phyloP scores from a whole-genome alignment of 2,329 filamentous ascomycete species.

The Curvularia eragrostidis region DNA sequence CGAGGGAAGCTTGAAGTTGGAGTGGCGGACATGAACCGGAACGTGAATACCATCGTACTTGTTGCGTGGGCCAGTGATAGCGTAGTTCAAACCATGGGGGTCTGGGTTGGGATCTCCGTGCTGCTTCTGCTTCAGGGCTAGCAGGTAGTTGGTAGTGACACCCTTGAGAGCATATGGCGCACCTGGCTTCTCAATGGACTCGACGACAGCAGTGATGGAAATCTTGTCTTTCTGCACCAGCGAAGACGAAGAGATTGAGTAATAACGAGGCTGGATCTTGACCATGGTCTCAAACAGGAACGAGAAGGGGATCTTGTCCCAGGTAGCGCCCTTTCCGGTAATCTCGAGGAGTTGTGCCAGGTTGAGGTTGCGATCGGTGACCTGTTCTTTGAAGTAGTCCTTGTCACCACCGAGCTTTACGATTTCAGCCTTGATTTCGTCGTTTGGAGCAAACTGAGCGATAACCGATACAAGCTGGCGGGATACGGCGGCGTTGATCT shows the following conservation, averaged over 20 bases:
- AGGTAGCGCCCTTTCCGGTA: slow-evolving; percentile 75
- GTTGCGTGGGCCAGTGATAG: slow-evolving; percentile 87
- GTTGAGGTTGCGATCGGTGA: slow-evolving; percentile 82
- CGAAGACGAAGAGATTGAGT: slow-evolving; percentile 98
- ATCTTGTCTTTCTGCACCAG: slow-evolving; percentile 93
- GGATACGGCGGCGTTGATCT: slow-evolving; percentile 93
- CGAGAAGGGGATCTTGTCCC: slow-evolving; percentile 89
- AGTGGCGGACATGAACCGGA: slow-evolving; percentile 94
- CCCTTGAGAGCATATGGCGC: slow-evolving; percentile 84
- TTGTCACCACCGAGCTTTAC: slow-evolving; percentile 88
- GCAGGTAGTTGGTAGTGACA: slow-evolving; percentile 94
- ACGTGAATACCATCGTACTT: slow-evolving; percentile 97
- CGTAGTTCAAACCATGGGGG: slow-evolving; percentile 83
- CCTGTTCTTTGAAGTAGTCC: slow-evolving; percentile 90
- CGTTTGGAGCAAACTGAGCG: slow-evolving; percentile 86
- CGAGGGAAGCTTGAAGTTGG: slow-evolving; percentile 98
- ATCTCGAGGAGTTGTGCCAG: slow-evolving; percentile 82
- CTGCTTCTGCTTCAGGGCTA: slow-evolving; percentile 96
- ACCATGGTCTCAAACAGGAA: slow-evolving; percentile 90
- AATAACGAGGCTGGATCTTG: slow-evolving; percentile 97
- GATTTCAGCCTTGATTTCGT: slow-evolving; percentile 85
- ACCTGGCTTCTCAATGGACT: slow-evolving; percentile 78
- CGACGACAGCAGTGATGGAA: slow-evolving; percentile 92
- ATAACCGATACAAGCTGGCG: slow-evolving; percentile 91
- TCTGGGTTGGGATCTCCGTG: slow-evolving; percentile 83